Evolutionary conservation across 495 filamentous ascomycete genomes (phyloP).

Genomic region (Tuber calosporum): DNA sequence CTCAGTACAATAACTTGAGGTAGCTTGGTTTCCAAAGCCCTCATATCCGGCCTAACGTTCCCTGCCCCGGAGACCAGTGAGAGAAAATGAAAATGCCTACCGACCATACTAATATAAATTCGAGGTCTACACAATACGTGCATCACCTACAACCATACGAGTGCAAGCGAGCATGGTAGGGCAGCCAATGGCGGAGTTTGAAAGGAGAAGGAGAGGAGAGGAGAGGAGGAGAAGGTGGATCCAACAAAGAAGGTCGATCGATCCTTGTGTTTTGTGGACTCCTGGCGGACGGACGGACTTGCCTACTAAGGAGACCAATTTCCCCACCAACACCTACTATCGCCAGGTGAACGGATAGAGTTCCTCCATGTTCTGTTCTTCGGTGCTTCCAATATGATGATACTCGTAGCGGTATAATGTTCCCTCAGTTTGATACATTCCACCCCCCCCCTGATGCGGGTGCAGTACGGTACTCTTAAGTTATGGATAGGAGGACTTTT

Average conservation of each 20-base stretch:
- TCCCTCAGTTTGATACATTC: neutral
- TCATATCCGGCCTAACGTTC: neutral
- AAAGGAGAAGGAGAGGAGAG: neutral
- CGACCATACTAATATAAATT: no score
- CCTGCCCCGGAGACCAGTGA: neutral
- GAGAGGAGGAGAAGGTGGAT: neutral
- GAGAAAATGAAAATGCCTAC: neutral
- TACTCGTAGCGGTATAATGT: neutral
- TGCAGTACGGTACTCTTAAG: neutral
- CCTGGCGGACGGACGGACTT: neutral
- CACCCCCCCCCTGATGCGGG: neutral
- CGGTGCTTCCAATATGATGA: neutral
- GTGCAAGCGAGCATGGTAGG: neutral
- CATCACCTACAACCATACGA: no score
- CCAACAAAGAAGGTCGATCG: neutral
- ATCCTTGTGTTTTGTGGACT: neutral
- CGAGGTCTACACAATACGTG: no score
- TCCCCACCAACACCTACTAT: neutral
- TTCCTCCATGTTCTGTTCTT: neutral
- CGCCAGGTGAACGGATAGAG: neutral
- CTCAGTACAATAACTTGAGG: neutral
- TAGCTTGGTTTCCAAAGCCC: neutral
- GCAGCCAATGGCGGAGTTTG: neutral
- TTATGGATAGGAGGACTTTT: neutral
- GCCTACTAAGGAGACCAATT: neutral